Evolutionary conservation across 164 flowering plant species (phyloP).

Genomic region (Hamamelis virginiana): DNA sequence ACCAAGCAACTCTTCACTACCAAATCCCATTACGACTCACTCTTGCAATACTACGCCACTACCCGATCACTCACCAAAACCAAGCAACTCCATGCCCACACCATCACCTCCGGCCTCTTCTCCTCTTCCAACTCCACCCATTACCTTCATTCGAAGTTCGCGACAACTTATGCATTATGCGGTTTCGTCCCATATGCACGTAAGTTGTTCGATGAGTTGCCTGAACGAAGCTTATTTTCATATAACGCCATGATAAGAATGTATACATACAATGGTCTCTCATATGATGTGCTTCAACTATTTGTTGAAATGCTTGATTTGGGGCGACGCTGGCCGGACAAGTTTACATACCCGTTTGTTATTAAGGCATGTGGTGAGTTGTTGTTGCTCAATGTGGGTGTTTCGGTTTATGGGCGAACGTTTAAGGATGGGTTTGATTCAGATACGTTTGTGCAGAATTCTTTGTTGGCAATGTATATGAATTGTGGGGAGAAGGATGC

Average conservation of each 20-base stretch:
- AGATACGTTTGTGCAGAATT: conserved; percentile 48
- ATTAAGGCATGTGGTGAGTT: conserved; percentile 54
- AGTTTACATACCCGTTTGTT: conserved; percentile 53
- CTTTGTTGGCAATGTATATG: conserved; percentile 66
- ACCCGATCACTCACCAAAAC: conserved; percentile 27
- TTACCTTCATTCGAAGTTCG: conserved; percentile 29
- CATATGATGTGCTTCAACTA: conserved; percentile 33
- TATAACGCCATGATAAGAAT: conserved; percentile 55
- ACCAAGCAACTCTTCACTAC: conserved; percentile 21
- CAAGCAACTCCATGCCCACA: conserved; percentile 43
- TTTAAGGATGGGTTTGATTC: conserved; percentile 34
- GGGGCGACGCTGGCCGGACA: conserved; percentile 37
- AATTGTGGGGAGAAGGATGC: conserved; percentile 40
- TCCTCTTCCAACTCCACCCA: conserved; percentile 8
- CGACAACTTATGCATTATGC: conserved; percentile 32
- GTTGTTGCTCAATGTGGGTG: conserved; percentile 36
- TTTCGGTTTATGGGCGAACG: conserved; percentile 37
- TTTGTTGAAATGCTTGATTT: conserved; percentile 47
- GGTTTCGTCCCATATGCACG: conserved; percentile 32
- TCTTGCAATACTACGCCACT: conserved; percentile 34
- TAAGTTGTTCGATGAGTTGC: conserved; percentile 51
- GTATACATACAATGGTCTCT: conserved; percentile 27
- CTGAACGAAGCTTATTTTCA: conserved; percentile 26
- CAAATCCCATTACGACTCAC: conserved; percentile 24
- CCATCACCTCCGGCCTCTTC: conserved; percentile 34